Conservation (phyloP, 108 stramenopile genomes). For the Nitzschia sp. region DNA sequence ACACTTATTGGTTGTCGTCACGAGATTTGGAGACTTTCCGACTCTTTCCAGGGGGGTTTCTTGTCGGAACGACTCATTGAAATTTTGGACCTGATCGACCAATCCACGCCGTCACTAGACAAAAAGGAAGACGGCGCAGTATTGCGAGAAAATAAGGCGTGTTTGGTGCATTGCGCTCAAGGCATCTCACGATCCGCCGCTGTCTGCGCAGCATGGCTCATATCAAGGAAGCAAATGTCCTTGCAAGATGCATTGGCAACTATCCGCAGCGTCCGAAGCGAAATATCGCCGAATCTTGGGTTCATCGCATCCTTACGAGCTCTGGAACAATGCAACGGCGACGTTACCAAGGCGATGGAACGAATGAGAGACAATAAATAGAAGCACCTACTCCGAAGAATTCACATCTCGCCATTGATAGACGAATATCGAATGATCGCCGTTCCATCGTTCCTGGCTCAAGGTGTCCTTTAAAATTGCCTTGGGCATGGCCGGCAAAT, state of each 20-base stretch:
- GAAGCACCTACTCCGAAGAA: neutral
- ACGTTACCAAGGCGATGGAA: constrained; percentile 7
- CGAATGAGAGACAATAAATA: neutral
- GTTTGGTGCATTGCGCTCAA: constrained; percentile 54
- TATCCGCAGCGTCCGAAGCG: constrained; percentile 32
- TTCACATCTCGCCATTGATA: constrained; percentile 4
- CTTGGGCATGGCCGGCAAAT: constrained; percentile 9
- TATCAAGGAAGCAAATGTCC: constrained; percentile 21
- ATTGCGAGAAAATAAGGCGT: neutral
- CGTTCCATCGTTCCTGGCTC: constrained; percentile 3
- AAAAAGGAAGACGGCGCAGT: neutral
- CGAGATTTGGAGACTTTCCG: constrained; percentile 34
- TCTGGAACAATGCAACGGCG: constrained; percentile 27
- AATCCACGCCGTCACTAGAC: neutral
- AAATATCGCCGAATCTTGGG: constrained; percentile 43
- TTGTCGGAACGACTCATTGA: constrained; percentile 22
- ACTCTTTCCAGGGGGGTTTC: constrained; percentile 20
- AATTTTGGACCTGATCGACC: constrained; percentile 29
- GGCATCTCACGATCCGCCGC: constrained; percentile 46
- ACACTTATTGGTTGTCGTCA: constrained; percentile 15
- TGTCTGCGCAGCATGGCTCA: constrained; percentile 45
- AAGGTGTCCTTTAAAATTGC: neutral
- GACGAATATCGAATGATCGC: neutral
- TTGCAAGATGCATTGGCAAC: constrained; percentile 31
- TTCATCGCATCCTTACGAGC: constrained; percentile 39